These are phyloP conservation scores for Cylindrotheca fusiformis DNA, from an alignment of 108 stramenopile species.

Conservation along the genomic window DNA sequence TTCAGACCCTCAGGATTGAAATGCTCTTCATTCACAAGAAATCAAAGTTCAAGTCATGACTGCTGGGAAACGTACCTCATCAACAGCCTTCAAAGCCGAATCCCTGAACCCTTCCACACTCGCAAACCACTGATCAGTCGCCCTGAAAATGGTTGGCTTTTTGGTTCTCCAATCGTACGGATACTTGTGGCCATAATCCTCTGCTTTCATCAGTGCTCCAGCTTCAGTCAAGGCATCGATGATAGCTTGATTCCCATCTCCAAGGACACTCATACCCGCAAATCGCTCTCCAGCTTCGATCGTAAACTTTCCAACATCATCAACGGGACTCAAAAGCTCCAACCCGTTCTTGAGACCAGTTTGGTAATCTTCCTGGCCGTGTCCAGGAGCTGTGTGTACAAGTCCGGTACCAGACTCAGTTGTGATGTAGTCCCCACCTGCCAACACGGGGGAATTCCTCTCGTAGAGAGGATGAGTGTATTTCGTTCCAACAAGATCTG, in stretches of 20 bases:
- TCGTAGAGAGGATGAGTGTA: conserved; percentile 87
- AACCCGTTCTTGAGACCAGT: conserved; percentile 86
- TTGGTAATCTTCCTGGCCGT: conserved; percentile 97
- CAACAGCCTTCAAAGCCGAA: conserved; percentile 83
- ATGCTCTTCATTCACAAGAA: conserved; percentile 41
- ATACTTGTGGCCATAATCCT: conserved; percentile 97
- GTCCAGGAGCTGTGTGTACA: conserved; percentile 99
- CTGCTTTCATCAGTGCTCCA: conserved; percentile 78
- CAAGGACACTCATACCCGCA: conserved; percentile 81
- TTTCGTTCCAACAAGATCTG: conserved; percentile 70
- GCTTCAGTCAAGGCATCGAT: conserved; percentile 75
- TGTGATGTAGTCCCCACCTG: conserved; percentile 97
- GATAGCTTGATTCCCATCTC: conserved; percentile 88
- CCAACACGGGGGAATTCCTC: conserved; percentile 76
- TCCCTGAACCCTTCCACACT: conserved; percentile 93
- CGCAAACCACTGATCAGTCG: conserved; percentile 99
- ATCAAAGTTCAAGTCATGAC: conserved; percentile 11
- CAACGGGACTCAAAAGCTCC: conserved; percentile 87
- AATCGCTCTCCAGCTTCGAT: conserved; percentile 89
- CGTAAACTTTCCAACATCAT: conserved; percentile 93
- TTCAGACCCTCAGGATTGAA: conserved; percentile 64
- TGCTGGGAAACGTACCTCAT: conserved; percentile 77
- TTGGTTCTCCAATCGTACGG: conserved; percentile 99
- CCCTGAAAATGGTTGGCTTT: conserved; percentile 98
- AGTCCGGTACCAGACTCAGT: conserved; percentile 97